A percentile compares a stretch with the other conserved stretches of the same genome.
phyloP scores from a whole-genome alignment of 2,329 filamentous ascomycete genomes.

The Talaromyces sp. region DNA sequence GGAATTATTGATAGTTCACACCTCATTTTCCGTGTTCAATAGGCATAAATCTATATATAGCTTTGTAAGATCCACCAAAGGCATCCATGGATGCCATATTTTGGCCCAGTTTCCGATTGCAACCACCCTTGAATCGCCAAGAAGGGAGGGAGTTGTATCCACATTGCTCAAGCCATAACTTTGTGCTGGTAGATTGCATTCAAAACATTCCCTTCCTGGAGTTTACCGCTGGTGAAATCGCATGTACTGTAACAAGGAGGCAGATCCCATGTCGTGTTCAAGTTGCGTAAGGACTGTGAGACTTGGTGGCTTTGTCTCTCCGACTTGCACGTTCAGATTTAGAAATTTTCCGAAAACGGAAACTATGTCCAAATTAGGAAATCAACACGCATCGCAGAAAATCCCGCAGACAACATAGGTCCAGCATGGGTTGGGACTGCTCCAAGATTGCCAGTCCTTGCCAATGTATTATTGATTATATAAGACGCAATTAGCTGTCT shows the following conservation, averaged over 20 bases:
- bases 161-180: not conserved
- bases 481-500: not conserved
- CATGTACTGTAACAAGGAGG: not conserved
- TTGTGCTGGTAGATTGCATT: not conserved
- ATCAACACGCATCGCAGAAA: not conserved
- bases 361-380: slow-evolving; percentile 8
- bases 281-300: not conserved
- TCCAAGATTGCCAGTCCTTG: too few species aligned
- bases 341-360: slow-evolving; percentile 2
- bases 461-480: not conserved
- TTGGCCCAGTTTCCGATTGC: slow-evolving; percentile 1
- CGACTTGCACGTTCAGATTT: not conserved
- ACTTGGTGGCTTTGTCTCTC: not conserved
- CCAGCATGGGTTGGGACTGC: not conserved
- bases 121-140: not conserved
- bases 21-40: not conserved
- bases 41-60: not conserved
- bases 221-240: not conserved
- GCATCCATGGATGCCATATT: not conserved
- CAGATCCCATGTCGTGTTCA: not conserved
- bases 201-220: not conserved
- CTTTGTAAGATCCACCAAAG: not conserved
- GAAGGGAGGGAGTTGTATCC: not conserved
- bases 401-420: not conserved
- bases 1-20: not conserved